Base-by-base conservation (phyloP, 2,329 filamentous ascomycete species). In the Hypoxylon rubiginosum region DNA sequence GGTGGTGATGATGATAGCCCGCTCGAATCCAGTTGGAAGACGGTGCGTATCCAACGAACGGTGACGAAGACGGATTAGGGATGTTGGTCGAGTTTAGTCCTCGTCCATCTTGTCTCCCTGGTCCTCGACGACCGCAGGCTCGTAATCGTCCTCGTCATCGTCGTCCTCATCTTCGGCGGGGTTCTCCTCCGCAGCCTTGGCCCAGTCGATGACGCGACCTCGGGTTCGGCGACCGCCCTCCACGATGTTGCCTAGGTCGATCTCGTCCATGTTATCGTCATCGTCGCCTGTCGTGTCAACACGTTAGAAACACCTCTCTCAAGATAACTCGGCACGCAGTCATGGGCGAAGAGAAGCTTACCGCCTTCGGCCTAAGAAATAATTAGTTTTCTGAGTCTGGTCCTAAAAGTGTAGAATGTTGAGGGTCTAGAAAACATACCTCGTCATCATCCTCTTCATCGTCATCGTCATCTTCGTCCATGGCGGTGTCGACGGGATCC, bases 151-250 rank as follows among this genome's bases (percentile, higher is more conserved):
- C 64, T 92, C 90, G 49, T 92, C 92, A 0, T 96, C 92, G 48
- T 94, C 93, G 30, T 95, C 92, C 4, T 94, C 92, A 7, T 92
- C 90, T n/a, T 89, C 88, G 69, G 85, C 88, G 50, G 88, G 89
- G 74, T 92, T 87, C 80, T 97, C 90, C 81, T 92, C 86, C 26
- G 93, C 93, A 19, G 94, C 94, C 84, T 97, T 94, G 75, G 92
- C 91, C 82, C 93, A 98, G 85, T 98, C 93, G 79, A 98, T 97
- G 76, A 90, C 87, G 81, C 93, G 92, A 77, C 94, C 94, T 76
- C 95, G 95, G 69, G 95, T 98, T 80, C 96, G 95, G 74, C 90
- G 88, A 69, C 91, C 91, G 70, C 85, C 87, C 64, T 83, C 79
- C 77, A 98, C 90, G 79, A 98, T 97, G 86, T 98, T 98, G 79